Evolutionary conservation across 2,329 filamentous ascomycete species (phyloP).

Genomic region (Elsinoe arachidis): DNA sequence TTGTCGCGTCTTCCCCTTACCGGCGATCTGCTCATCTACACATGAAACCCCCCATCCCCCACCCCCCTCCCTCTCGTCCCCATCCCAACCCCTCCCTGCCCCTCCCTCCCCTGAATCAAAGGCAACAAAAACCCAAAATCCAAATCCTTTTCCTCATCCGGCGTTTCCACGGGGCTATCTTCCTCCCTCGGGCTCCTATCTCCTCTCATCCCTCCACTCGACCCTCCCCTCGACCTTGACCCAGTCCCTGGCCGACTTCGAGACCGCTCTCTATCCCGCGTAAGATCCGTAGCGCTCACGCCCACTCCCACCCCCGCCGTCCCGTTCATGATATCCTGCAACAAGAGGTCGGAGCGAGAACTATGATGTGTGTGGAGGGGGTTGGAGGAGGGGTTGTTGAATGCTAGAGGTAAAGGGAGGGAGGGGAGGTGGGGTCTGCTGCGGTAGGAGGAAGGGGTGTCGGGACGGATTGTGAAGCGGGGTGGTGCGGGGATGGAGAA

Average conservation of each 20-base stretch:
- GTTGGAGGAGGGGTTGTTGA: not conserved
- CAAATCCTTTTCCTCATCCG: slow-evolving; percentile 4
- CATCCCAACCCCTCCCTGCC: not conserved
- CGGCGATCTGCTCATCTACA: not conserved
- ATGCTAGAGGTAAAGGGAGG: not conserved
- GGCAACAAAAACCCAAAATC: not conserved
- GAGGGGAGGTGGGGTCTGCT: not conserved
- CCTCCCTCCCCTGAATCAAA: not conserved
- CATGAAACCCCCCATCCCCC: not conserved
- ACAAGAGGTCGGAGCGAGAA: not conserved
- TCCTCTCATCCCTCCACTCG: too few relatives aligned
- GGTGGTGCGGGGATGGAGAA: not conserved
- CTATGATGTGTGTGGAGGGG: not conserved
- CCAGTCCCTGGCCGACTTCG: not conserved
- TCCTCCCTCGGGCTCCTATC: too few relatives aligned
- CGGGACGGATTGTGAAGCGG: not conserved
- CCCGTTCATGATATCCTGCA: not conserved
- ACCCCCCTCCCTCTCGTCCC: not conserved
- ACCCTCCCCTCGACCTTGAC: not conserved
- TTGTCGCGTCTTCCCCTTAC: too few relatives aligned
- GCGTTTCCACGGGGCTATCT: not conserved
- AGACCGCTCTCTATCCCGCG: not conserved
- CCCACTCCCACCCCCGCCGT: too few relatives aligned
- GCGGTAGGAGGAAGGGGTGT: not conserved
- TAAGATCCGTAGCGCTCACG: not conserved